Conservation (phyloP, 331 rosid genomes). For the Cydonia oblonga region DNA sequence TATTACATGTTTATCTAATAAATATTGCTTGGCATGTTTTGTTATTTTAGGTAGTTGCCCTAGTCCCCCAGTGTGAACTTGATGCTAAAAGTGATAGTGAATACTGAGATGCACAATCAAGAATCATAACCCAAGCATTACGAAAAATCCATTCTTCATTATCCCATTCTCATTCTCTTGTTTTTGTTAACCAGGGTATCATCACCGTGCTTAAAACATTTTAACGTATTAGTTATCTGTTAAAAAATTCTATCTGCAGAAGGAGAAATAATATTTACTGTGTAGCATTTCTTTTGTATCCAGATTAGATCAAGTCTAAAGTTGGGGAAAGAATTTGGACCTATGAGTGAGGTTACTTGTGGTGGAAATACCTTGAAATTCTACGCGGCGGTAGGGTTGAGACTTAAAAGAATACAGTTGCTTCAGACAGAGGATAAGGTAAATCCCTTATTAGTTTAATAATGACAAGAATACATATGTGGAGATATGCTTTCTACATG, state of each 20-base stretch:
- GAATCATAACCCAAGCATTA: constrained; percentile 58
- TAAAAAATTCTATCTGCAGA: neutral
- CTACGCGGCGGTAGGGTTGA: constrained; percentile 68
- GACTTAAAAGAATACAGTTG: constrained; percentile 53
- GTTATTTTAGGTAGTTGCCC: constrained; percentile 75
- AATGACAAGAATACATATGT: constrained; percentile 23
- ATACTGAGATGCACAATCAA: constrained; percentile 33
- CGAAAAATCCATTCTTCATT: constrained; percentile 62
- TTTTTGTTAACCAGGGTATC: constrained; percentile 71
- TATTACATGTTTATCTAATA: too few species aligned
- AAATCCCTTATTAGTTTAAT: neutral
- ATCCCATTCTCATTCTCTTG: too few species aligned
- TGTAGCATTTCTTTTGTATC: constrained; percentile 11
- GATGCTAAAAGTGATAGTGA: constrained; percentile 38
- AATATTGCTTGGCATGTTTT: neutral
- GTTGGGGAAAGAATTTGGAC: constrained; percentile 28
- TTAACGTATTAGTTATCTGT: neutral
- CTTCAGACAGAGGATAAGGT: constrained; percentile 55
- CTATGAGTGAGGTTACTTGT: constrained; percentile 63
- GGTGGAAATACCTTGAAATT: constrained; percentile 89
- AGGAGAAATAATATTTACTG: neutral
- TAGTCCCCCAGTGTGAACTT: constrained; percentile 67
- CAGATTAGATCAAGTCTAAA: constrained; percentile 56
- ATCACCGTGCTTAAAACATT: constrained; percentile 2
- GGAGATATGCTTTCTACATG: neutral